Percentiles rank a stretch among this genome's conserved stretches.
These are phyloP conservation scores for Penicillium lividum DNA, from an alignment of 495 filamentous ascomycete species.

Conservation along the genomic window DNA sequence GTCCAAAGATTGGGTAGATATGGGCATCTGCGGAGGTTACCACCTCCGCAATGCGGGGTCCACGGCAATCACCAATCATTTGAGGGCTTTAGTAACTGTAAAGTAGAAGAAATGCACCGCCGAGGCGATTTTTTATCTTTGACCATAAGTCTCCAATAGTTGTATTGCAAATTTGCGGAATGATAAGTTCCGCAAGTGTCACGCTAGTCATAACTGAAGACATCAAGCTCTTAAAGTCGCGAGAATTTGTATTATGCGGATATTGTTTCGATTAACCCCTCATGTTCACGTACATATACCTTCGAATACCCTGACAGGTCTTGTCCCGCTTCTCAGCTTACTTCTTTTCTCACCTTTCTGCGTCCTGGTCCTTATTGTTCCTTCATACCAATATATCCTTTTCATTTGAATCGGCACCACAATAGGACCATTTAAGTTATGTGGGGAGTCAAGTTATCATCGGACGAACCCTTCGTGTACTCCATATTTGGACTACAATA, in stretches of 20 bases:
- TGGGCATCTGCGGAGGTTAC: neutral
- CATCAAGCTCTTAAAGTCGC: neutral
- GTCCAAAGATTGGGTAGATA: neutral
- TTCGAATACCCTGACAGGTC: too few relatives aligned
- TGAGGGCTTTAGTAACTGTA: neutral
- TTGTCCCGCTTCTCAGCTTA: too few relatives aligned
- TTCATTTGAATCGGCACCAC: too few relatives aligned
- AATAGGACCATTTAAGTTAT: neutral
- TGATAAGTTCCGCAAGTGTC: neutral
- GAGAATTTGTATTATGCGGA: neutral
- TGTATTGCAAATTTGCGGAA: neutral
- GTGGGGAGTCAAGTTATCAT: slow-evolving; percentile 7
- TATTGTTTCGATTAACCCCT: too few relatives aligned
- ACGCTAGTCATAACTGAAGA: neutral
- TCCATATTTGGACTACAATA: slow-evolving; percentile 23
- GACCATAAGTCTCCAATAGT: neutral
- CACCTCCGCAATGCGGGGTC: neutral
- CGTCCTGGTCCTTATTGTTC: too few relatives aligned
- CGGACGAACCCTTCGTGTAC: slow-evolving; percentile 12
- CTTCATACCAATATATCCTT: too few relatives aligned
- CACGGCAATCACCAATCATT: neutral
- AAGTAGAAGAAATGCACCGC: neutral
- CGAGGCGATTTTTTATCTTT: neutral
- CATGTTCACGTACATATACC: too few relatives aligned
- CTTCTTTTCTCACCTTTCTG: too few relatives aligned